Conservation (phyloP, 768 basidiomycete genomes). For the Lentinula boryana region DNA sequence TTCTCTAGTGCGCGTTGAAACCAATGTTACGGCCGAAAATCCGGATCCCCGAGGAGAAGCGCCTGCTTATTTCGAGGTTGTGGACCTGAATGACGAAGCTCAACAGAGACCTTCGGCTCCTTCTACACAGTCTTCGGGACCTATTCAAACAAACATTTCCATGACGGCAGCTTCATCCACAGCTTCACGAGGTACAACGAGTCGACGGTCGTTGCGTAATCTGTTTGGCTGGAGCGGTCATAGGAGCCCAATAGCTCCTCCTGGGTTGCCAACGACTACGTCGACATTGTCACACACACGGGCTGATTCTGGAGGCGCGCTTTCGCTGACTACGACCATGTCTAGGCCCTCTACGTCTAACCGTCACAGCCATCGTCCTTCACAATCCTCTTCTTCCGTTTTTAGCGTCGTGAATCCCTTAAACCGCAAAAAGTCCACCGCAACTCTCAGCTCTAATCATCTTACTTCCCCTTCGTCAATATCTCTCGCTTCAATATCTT, state of each 20-base stretch:
- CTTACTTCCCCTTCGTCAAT: constrained; percentile 64
- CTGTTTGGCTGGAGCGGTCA: neutral
- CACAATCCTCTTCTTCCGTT: constrained; percentile 30
- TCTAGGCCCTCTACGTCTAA: constrained; percentile 16
- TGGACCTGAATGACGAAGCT: constrained; percentile 19
- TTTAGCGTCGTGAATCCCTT: constrained; percentile 37
- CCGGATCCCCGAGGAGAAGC: constrained; percentile 53
- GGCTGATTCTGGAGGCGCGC: constrained; percentile 5
- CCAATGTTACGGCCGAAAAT: constrained; percentile 13
- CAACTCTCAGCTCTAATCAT: constrained; percentile 31
- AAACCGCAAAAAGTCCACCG: constrained; percentile 40
- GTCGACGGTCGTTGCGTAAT: constrained; percentile 3
- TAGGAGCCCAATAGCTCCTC: neutral
- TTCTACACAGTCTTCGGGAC: neutral
- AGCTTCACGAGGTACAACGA: neutral
- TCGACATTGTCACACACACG: neutral
- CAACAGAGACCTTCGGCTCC: neutral
- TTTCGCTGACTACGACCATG: constrained; percentile 19
- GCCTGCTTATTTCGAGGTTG: constrained; percentile 63
- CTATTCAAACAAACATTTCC: neutral
- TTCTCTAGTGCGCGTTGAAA: constrained; percentile 21
- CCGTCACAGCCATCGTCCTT: constrained; percentile 26
- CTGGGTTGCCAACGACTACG: neutral
- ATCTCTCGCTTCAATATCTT: constrained; percentile 68
- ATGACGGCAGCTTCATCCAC: neutral